Base-by-base conservation (phyloP, 192 early-diverging fungal genomes). In the Backusella tarrabulga region DNA sequence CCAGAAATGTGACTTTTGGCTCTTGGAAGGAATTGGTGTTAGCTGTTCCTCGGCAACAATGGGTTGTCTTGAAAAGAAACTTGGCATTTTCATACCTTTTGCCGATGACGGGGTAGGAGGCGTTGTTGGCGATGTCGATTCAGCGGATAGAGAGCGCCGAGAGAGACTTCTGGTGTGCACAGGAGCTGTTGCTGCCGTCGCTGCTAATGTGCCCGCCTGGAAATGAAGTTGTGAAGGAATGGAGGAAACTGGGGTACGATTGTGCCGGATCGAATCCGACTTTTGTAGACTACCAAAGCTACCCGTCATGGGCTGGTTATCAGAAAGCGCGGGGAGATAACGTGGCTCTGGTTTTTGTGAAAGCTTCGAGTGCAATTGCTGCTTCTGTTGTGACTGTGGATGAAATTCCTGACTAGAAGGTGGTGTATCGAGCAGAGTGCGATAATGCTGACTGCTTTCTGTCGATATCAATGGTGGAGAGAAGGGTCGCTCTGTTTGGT, bases 321-420 rank as follows among this genome's bases (percentile, higher is more conserved):
- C 56, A 63, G 56, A 63, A 63, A 63, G 56, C 11, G 12, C 56
- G 1, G 56, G 1, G 12, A 29, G 56, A 23, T 29, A 29, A 15
- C 56, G 56, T 63, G 21, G 23, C 23, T 63, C 56, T 14, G 19
- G 56, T 21, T 29, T 63, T 29, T 63, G 56, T 8, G 29, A 63
- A 29, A 63, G 4, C n/a, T 12, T 63, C 3, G 56, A 70, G 40
- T 11, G 68, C 35, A 77, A 76, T 52, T 79, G 77, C 14, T 84
- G 83, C 21, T 86, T 79, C 5, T 85, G 73, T n/a, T 81, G 81
- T 40, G 84, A 79, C 26, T 70, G 68, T 42, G 15, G 7, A 2
- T 70, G 68, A 5, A 42, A 35, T 17, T 46, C 23, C 17, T 72
- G 41, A 23, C 15, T 63, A 63, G 56, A 29, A 63, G 56, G 56